A percentile compares a stretch with the other conserved stretches of the same genome.
phyloP scores from a whole-genome alignment of 1,284 basidiomycete species.

The Fistulinella cinereoalba region DNA sequence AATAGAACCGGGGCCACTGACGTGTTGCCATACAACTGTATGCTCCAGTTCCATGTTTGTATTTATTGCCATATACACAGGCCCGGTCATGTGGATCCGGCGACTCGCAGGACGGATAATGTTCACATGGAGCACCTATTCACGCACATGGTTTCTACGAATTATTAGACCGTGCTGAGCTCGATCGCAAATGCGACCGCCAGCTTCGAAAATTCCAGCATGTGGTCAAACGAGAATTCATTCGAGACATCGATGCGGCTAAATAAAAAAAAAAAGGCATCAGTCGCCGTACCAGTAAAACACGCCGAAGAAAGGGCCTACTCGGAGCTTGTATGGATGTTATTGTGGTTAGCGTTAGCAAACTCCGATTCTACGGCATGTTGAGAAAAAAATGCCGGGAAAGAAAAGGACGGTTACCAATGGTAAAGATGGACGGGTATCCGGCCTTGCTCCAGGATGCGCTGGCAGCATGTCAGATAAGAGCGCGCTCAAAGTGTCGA shows the following conservation, averaged over 20 bases:
- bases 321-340: constrained; percentile 84
- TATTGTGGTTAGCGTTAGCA: constrained; percentile 65
- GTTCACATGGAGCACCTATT: too few species aligned
- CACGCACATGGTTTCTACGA: too few species aligned
- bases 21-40: too few species aligned
- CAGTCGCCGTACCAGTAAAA: constrained; percentile 11
- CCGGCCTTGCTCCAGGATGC: constrained; percentile 86
- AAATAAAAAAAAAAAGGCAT: constrained; percentile 17
- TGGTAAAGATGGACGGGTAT: constrained; percentile 81
- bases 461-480: constrained; percentile 43
- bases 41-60: too few species aligned
- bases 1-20: too few species aligned
- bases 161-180: constrained; percentile 49
- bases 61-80: too few species aligned
- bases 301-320: constrained; percentile 43
- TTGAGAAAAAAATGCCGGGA: constrained; percentile 12
- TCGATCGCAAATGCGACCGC: constrained; percentile 84
- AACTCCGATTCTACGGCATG: constrained; percentile 60
- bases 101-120: too few species aligned
- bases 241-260: constrained; percentile 80
- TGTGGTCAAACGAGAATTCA: constrained; percentile 84
- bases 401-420: constrained; percentile 52
- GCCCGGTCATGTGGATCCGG: too few species aligned
- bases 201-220: constrained; percentile 88
- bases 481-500: constrained; percentile 28